Base-by-base conservation (phyloP, 2,329 filamentous ascomycete species). In the Aspergillus pseudonomiae region DNA sequence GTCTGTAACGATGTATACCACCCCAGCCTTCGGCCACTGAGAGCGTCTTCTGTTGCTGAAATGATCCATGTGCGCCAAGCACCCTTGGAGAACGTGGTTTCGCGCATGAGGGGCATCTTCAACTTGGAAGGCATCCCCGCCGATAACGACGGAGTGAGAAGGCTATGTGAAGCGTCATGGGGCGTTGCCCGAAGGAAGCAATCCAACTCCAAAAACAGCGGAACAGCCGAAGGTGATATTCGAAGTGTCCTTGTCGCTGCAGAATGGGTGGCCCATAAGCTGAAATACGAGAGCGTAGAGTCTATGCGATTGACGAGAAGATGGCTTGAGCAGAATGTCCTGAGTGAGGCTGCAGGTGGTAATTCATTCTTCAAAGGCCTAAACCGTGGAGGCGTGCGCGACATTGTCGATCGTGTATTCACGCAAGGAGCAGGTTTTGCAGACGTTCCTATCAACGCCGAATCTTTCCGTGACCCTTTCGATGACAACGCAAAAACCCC, bases 1-100 rank as follows among this genome's bases (percentile, higher is more conserved):
- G 95, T 99, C 70, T 99, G 95, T 82, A 99, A 99, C 72, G 96
- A 99, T 76, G 88, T 98, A 1, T 99, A 99, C 73, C 93, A 97
- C 70, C 89, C 94, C 4, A 92, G 94, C 24, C 84, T 99, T 46
- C 87, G 93, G 32, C 93, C 92, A 0, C 83, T 99, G 9, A 88
- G 95, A n/a, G 91, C 94, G 67, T 94, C 93, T 0, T 88, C 84
- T 6, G 80, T 95, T 57, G 95, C 94, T 0, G 95, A 99, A 76
- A 89, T 98, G 45, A 89, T 99, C 26, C 93, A 96, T 73, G 90
- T 97, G 39, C 92, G 94, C 55, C 95, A 95, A 71, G 93, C 95
- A 2, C 89, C 91, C 0, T 80, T 98, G 11, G 94, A 96, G 66
- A 91, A 93, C 57, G 92, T 98, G 3, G 89, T 96, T 4, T 84